Evolutionary conservation across 164 flowering plant genomes (phyloP).

Genomic region (Umbilicus rupestris): DNA sequence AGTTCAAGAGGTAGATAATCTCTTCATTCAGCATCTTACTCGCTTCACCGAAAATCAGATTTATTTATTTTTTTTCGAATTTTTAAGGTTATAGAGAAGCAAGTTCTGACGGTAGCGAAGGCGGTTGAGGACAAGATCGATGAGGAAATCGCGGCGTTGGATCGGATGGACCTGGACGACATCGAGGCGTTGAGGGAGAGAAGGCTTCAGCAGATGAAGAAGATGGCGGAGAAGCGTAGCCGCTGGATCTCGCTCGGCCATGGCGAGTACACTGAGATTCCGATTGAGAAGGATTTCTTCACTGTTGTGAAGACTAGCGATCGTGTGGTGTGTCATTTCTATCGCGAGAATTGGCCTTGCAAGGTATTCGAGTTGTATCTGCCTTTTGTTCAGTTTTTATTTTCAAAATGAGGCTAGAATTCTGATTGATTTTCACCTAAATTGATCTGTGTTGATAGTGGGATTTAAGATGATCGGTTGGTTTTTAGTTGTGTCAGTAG

Average conservation of each 20-base stretch:
- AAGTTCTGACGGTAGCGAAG: slow-evolving; percentile 75
- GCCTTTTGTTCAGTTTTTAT: not conserved
- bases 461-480: no score
- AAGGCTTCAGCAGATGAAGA: slow-evolving; percentile 88
- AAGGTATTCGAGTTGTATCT: slow-evolving; percentile 38
- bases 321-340: slow-evolving; percentile 95
- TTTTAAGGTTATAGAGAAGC: slow-evolving; percentile 69
- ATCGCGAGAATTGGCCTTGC: slow-evolving; percentile 99
- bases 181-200: slow-evolving; percentile 77
- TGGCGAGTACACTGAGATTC: slow-evolving; percentile 84
- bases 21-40: no score
- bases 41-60: not conserved
- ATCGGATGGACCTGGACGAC: slow-evolving; percentile 76
- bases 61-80: not conserved
- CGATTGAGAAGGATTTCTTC: slow-evolving; percentile 84
- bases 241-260: slow-evolving; percentile 93
- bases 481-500: no score
- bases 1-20: slow-evolving; percentile 1
- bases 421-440: no score
- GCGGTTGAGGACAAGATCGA: slow-evolving; percentile 92
- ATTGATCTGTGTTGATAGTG: no score
- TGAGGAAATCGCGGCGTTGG: slow-evolving; percentile 72
- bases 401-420: no score
- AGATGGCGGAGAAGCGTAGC: slow-evolving; percentile 90
- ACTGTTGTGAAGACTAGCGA: slow-evolving; percentile 82